Base-by-base conservation (phyloP, 352 stramenopile species). In the Paralagenidium karlingii region DNA sequence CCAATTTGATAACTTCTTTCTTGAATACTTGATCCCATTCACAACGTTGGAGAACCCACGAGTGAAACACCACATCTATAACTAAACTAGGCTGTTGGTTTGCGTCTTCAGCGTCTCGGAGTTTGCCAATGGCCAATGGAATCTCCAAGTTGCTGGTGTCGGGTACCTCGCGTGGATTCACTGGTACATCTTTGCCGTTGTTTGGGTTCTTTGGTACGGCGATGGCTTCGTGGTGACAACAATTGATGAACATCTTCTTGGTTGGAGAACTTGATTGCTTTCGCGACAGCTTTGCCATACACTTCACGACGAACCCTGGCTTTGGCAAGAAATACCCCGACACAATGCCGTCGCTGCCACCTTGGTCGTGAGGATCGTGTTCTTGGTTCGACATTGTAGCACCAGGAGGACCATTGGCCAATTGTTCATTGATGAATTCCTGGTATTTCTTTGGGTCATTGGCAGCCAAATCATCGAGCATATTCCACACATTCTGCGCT, bases 21-120 rank as follows among this genome's bases (percentile, higher is more conserved):
- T 91, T 91, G 54, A 91, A 91, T 34, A 52, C 80, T 18, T 49
- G 32, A 49, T 91, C 75, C 75, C 75, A 89, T 43, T 63, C 53
- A 33, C 69, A 68, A 3, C 75, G 78, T 30, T 69, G 56, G 25
- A 79, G 54, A 1, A 91, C 69, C 73, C 78, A 91, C 20, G 71
- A 69, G 25, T 89, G 62, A 36, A 91, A 81, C 8, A 85, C 67
- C 8, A 86, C 78, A 27, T 89, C 78, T n/a, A 76, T 58, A 15
- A 56, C 69, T 27, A 55, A 50, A 34, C 65, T 81, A 4, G 63
- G 21, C 9, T 52, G 43, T 7, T 68, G 67, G 9, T 40, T 59
- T 9, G 59, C 54, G 38, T 86, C 68, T 26, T 50, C 47, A 26
- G 76, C 55, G 39, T 74, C 58, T 1, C 70, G 58, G 15, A 83